Percentiles rank a stretch among this genome's conserved stretches.
phyloP scores from a whole-genome alignment of 148 eudicot species.

The Amaranthus palmeri region DNA sequence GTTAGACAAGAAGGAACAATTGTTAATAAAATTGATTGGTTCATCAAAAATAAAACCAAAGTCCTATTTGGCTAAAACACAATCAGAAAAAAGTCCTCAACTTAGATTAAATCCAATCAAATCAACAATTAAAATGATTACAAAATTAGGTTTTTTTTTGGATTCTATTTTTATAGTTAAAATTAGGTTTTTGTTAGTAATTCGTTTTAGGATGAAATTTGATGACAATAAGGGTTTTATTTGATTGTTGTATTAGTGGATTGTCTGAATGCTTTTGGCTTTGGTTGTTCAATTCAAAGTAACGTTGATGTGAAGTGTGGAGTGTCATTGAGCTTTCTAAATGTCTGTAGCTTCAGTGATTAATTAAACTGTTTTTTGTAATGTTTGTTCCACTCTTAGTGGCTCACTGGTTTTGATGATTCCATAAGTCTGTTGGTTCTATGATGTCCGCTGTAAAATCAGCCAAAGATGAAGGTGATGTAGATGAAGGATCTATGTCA shows the following conservation, averaged over 20 bases:
- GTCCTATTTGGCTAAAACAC: too few species aligned
- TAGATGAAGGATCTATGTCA: conserved; percentile 39
- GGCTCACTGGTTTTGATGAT: conserved; percentile 7
- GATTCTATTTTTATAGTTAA: too few species aligned
- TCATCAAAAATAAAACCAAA: too few species aligned
- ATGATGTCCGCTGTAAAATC: conserved; percentile 41
- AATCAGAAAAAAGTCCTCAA: too few species aligned
- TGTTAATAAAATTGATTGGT: too few species aligned
- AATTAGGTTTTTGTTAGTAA: too few species aligned
- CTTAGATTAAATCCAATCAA: too few species aligned
- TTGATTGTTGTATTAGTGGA: background rate
- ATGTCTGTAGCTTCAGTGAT: background rate
- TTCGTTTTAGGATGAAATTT: too few species aligned
- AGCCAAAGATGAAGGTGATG: conserved; percentile 37
- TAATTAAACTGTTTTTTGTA: background rate
- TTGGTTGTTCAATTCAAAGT: background rate
- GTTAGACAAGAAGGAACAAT: too few species aligned
- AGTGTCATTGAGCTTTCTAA: background rate
- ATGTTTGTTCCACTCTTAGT: background rate
- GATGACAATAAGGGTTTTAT: too few species aligned
- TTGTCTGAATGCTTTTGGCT: background rate
- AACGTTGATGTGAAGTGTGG: background rate
- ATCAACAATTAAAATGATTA: too few species aligned
- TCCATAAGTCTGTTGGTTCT: conserved; percentile 43
- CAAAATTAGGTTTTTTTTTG: too few species aligned